Conservation (phyloP, 345 rosid genomes). For the Corymbia maculata region DNA sequence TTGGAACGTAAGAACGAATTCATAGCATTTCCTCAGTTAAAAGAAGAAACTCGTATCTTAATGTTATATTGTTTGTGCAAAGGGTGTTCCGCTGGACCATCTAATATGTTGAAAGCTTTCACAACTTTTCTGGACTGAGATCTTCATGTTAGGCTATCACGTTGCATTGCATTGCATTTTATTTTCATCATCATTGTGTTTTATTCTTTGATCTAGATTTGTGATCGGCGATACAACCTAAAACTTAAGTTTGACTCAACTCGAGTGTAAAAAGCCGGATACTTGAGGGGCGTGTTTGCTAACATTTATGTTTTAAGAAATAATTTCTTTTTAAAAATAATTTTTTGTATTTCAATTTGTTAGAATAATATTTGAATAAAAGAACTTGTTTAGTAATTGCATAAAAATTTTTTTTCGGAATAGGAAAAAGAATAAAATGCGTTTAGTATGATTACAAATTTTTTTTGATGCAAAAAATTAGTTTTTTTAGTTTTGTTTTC, state of each 20-base stretch:
- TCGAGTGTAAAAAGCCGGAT: too few relatives aligned
- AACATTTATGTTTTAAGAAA: not conserved
- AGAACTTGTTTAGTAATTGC: too few relatives aligned
- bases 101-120: not conserved
- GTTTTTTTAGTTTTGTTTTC: too few relatives aligned
- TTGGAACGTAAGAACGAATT: constrained; percentile 13
- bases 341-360: too few relatives aligned
- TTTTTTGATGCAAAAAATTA: too few relatives aligned
- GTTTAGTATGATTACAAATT: too few relatives aligned
- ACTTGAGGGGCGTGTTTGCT: too few relatives aligned
- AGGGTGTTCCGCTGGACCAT: not conserved
- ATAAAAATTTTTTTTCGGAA: too few relatives aligned
- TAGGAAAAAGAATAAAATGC: too few relatives aligned
- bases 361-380: too few relatives aligned
- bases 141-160: not conserved
- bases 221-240: not conserved
- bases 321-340: too few relatives aligned
- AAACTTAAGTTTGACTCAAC: too few relatives aligned
- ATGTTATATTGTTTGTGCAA: not conserved
- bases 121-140: not conserved
- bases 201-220: not conserved
- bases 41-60: constrained; percentile 1
- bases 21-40: not conserved
- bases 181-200: not conserved
- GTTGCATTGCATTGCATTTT: not conserved